These are phyloP conservation scores for Hebeloma cylindrosporum DNA, from an alignment of 768 basidiomycete genomes.

Conservation along the genomic window DNA sequence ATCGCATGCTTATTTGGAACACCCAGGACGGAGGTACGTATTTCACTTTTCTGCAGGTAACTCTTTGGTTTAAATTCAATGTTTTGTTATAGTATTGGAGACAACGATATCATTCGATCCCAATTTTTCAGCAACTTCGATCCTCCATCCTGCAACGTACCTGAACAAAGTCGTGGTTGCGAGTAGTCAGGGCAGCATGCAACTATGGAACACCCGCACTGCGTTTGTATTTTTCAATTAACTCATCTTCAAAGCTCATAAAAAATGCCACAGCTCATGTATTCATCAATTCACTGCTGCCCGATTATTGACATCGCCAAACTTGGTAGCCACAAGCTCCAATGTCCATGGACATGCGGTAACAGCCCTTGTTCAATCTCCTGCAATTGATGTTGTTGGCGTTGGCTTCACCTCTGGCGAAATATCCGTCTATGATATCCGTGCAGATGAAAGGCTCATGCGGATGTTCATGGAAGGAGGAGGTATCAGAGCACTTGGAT, in stretches of 20 bases:
- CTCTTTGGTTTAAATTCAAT: constrained; percentile 4
- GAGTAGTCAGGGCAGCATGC: constrained; percentile 76
- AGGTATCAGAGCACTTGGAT: constrained; percentile 70
- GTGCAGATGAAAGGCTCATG: constrained; percentile 87
- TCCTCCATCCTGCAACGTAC: constrained; percentile 95
- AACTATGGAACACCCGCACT: constrained; percentile 93
- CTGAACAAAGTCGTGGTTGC: constrained; percentile 92
- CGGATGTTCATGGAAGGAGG: constrained; percentile 91
- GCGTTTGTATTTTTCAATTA: constrained; percentile 41
- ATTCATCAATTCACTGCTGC: constrained; percentile 75
- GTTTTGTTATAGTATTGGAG: constrained; percentile 49
- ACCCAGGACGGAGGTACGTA: constrained; percentile 55
- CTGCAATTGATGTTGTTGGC: constrained; percentile 96
- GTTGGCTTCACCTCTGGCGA: constrained; percentile 87
- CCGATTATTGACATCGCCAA: constrained; percentile 45
- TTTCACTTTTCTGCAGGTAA: not conserved
- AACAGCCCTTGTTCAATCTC: constrained; percentile 83
- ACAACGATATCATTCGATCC: constrained; percentile 76
- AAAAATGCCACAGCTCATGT: constrained; percentile 54
- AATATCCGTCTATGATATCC: constrained; percentile 86
- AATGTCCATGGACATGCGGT: constrained; percentile 47
- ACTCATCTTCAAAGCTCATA: constrained; percentile 1
- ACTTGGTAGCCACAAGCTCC: constrained; percentile 25
- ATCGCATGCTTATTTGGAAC: constrained; percentile 78
- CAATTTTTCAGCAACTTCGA: constrained; percentile 79